Conservation (phyloP, 1,284 basidiomycete species). For the Marasmius oreades region DNA sequence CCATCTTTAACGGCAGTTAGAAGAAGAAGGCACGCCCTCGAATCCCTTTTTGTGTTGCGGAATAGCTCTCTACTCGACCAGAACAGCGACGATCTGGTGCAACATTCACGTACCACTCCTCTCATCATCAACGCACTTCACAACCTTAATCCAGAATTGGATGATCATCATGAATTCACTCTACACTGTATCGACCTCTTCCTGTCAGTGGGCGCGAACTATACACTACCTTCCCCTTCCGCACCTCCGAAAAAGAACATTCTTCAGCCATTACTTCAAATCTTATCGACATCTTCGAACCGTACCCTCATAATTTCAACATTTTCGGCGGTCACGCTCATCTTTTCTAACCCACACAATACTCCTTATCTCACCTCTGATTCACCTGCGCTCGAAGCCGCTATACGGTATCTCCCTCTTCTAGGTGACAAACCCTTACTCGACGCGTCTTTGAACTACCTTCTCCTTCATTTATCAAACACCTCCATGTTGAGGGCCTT, state of each 20-base stretch:
- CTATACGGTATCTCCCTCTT: slow-evolving; percentile 72
- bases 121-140: slow-evolving; percentile 58
- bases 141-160: slow-evolving; percentile 50
- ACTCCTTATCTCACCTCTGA: slow-evolving; percentile 45
- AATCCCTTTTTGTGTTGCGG: slow-evolving; percentile 73
- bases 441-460: slow-evolving; percentile 68
- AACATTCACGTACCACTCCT: slow-evolving; percentile 53
- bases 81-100: slow-evolving; percentile 59
- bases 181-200: slow-evolving; percentile 67
- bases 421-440: slow-evolving; percentile 66
- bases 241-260: slow-evolving; percentile 34
- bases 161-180: slow-evolving; percentile 66
- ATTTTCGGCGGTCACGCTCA: slow-evolving; percentile 51
- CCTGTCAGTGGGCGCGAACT: slow-evolving; percentile 43
- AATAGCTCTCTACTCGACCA: slow-evolving; percentile 68
- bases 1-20: slow-evolving; percentile 43
- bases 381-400: slow-evolving; percentile 55
- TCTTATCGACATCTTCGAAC: slow-evolving; percentile 59
- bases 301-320: slow-evolving; percentile 69
- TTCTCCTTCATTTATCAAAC: slow-evolving; percentile 74
- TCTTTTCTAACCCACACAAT: slow-evolving; percentile 64
- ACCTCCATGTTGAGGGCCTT: slow-evolving; percentile 76
- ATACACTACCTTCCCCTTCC: slow-evolving; percentile 33
- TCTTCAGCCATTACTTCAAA: slow-evolving; percentile 46
- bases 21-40: slow-evolving; percentile 64